Base-by-base conservation (phyloP, 2,329 filamentous ascomycete genomes). In the Fusarium burgessii region DNA sequence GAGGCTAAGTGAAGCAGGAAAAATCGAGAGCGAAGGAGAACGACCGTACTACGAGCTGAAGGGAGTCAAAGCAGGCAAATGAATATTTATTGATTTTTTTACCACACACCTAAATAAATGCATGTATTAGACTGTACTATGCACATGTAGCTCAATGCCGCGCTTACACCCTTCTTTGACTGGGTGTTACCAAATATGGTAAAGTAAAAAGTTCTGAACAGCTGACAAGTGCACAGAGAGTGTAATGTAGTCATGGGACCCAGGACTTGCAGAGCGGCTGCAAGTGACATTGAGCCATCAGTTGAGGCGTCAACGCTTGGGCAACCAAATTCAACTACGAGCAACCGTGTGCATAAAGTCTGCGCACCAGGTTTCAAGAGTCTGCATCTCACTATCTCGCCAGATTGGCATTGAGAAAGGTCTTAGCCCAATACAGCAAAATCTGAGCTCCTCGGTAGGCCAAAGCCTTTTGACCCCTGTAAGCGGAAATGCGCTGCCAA, bases 11-110 rank as follows among this genome's bases (percentile, higher is more conserved):
- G n/a, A n/a, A 25, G 12, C 29, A 29, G 36, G 50, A 41, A 42
- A n/a, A n/a, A n/a, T n/a, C 17, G 52, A 51, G 62, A 46, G 33
- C 27, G 27, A 20, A 38, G 36, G 33, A 43, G 62, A 55, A 36
- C 15, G 56, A 67, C 41, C n/a, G 33, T 47, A 17, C 36, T 40
- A 35, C 20, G 40, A 52, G 60, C 35, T 45, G n/a, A 18, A 33
- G 38, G 40, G 35, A 20, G 43, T 15, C 43, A 38, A 51, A 33
- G 55, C n/a, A 62, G 18, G 10, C 38, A 10, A 35, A 32, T 50
- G 35, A 56, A 50, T 67, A 67, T 67, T 67, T 67, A 67, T 67
- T 50, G 36, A 62, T 20, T 59, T 50, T 20, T 66, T 60, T 35
- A 60, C 38, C 23, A 46, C 25, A 18, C 29, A 17, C 45, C 62